Conservation (phyloP, 2,329 filamentous ascomycete genomes). For the Periglandula ipomoeae region DNA sequence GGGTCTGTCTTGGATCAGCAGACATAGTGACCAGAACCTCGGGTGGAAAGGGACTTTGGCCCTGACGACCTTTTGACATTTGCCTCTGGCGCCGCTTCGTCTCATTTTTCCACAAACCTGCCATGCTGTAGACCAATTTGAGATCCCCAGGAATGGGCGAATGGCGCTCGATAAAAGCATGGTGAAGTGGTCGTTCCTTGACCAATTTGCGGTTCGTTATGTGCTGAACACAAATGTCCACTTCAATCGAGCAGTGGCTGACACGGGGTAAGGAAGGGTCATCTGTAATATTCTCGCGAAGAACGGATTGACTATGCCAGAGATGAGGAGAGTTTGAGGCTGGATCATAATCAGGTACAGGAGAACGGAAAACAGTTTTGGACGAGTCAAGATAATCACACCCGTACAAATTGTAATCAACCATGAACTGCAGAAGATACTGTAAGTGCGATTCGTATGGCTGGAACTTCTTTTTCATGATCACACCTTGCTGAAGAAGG, state of each 20-base stretch:
- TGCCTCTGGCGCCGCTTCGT: slow-evolving; percentile 65
- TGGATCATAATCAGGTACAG: slow-evolving; percentile 62
- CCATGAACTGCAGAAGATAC: slow-evolving; percentile 94
- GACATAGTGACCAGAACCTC: slow-evolving; percentile 86
- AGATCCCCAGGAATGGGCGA: slow-evolving; percentile 55
- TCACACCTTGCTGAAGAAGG: slow-evolving; percentile 75
- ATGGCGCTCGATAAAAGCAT: slow-evolving; percentile 71
- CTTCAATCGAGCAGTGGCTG: slow-evolving; percentile 82
- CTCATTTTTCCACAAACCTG: slow-evolving; percentile 86
- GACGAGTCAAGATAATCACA: slow-evolving; percentile 75
- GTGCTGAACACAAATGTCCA: slow-evolving; percentile 81
- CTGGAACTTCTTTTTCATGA: slow-evolving; percentile 77
- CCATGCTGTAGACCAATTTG: slow-evolving; percentile 90
- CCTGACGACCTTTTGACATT: slow-evolving; percentile 54
- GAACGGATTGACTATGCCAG: slow-evolving; percentile 74
- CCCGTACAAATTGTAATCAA: slow-evolving; percentile 94
- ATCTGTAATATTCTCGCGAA: slow-evolving; percentile 37
- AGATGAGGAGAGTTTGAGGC: slow-evolving; percentile 51
- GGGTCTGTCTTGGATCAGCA: slow-evolving; percentile 63
- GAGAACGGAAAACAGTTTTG: slow-evolving; percentile 63
- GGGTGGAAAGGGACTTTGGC: slow-evolving; percentile 67
- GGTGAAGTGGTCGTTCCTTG: slow-evolving; percentile 68
- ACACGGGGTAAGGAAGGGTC: slow-evolving; percentile 59
- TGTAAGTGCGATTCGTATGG: slow-evolving; percentile 92
- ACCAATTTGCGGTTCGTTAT: slow-evolving; percentile 77